These are phyloP conservation scores for Medicago arabica DNA, from an alignment of 306 rosid genomes.

Conservation along the genomic window DNA sequence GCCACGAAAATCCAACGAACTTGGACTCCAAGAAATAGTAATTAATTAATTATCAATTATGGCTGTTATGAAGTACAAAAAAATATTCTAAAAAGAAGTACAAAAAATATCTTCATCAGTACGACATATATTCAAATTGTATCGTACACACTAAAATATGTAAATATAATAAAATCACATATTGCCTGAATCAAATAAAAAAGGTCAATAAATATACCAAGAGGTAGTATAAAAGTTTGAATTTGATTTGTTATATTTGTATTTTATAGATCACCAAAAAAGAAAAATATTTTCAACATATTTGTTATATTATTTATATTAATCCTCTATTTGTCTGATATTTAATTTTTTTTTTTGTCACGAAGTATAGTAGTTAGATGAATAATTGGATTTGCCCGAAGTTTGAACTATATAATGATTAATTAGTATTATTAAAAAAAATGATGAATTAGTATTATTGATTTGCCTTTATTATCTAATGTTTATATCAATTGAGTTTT, in stretches of 20 bases:
- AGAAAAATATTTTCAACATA: no score
- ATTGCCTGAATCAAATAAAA: not conserved
- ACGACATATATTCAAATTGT: not conserved
- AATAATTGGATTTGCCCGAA: no score
- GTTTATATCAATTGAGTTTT: no score
- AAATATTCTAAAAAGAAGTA: not conserved
- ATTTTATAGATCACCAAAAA: not conserved
- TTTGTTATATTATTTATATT: no score
- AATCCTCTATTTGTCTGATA: not conserved
- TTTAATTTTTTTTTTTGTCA: not conserved
- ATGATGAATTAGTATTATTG: no score
- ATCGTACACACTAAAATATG: constrained; percentile 1
- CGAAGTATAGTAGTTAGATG: no score
- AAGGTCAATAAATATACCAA: not conserved
- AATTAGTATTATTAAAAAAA: no score
- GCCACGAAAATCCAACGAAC: constrained; percentile 33
- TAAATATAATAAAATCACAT: not conserved
- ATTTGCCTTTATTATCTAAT: no score
- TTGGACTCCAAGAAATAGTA: constrained; percentile 51
- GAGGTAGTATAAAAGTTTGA: not conserved
- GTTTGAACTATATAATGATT: no score
- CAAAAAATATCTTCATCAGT: not conserved
- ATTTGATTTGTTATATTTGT: not conserved
- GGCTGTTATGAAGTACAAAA: constrained; percentile 2
- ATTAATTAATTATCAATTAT: not conserved